A percentile compares a stretch with the other conserved stretches of the same genome.
Conservation (phyloP, 805 yeast genomes). For the Candida multigemmis region DNA sequence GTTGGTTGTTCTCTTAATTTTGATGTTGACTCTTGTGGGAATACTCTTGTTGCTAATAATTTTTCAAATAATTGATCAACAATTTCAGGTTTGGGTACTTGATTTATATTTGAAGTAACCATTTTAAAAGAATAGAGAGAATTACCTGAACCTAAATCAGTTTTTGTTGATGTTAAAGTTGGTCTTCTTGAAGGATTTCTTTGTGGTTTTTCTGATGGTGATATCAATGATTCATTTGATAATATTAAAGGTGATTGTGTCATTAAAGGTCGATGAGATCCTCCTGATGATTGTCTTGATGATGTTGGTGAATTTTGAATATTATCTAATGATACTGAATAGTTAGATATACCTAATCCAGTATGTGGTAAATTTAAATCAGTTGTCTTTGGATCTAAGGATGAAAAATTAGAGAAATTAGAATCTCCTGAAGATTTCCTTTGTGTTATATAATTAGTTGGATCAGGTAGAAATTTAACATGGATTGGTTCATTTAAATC, state of each 20-base stretch:
- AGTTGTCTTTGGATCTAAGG: constrained; percentile 8
- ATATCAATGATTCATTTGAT: constrained; percentile 14
- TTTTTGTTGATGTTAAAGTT: constrained; percentile 1
- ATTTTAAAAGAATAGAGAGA: constrained; percentile 24
- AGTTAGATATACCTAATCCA: no score
- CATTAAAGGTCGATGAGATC: constrained; percentile 4
- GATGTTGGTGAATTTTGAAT: neutral
- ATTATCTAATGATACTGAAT: no score
- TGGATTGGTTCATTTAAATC: constrained; percentile 19
- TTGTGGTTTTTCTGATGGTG: constrained; percentile 15
- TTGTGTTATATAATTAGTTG: constrained; percentile 3
- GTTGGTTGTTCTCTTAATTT: constrained; percentile 22
- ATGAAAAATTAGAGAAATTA: constrained; percentile 8
- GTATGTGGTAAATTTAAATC: no score
- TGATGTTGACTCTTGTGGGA: constrained; percentile 23
- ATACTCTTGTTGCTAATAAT: constrained; percentile 26
- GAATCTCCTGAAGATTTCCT: no score
- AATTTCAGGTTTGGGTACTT: constrained; percentile 24
- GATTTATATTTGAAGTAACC: constrained; percentile 20
- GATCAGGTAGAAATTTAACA: constrained; percentile 17
- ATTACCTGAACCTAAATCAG: constrained; percentile 6
- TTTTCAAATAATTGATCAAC: constrained; percentile 32
- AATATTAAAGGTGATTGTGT: constrained; percentile 2
- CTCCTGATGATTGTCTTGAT: constrained; percentile 4
- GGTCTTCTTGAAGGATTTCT: constrained; percentile 2